phyloP scores from a whole-genome alignment of 805 yeast genomes.

The Wickerhamiella australiensis region DNA sequence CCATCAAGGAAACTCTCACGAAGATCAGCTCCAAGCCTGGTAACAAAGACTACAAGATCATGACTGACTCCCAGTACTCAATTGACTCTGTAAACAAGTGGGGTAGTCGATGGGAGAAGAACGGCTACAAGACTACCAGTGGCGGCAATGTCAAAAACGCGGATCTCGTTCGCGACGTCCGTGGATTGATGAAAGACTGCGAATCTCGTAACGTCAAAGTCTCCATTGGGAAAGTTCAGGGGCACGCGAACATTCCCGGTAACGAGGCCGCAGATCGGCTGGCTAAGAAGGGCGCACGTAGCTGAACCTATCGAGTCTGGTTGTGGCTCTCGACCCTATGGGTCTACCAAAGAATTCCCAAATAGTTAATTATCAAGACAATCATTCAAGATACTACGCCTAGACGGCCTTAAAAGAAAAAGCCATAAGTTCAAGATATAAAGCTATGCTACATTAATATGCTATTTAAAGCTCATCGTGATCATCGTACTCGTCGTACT shows the following conservation, averaged over 20 bases:
- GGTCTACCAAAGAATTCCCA: too few species aligned
- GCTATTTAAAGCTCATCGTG: constrained; percentile 19
- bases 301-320: too few species aligned
- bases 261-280: too few species aligned
- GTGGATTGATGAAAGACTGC: constrained; percentile 33
- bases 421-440: constrained; percentile 13
- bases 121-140: constrained; percentile 39
- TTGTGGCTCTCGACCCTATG: too few species aligned
- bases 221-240: too few species aligned
- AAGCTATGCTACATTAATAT: constrained; percentile 2
- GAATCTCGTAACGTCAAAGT: too few species aligned
- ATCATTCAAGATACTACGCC: too few species aligned
- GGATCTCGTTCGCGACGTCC: constrained; percentile 36
- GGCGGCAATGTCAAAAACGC: constrained; percentile 40
- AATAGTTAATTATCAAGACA: too few species aligned
- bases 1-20: constrained; percentile 45
- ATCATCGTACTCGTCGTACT: constrained; percentile 29
- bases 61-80: constrained; percentile 63
- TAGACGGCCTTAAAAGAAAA: too few species aligned
- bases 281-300: too few species aligned
- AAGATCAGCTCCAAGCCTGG: constrained; percentile 19
- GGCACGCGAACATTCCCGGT: too few species aligned
- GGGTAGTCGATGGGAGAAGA: constrained; percentile 42
- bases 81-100: constrained; percentile 46
- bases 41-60: constrained; percentile 28